A percentile compares a stretch with the other conserved stretches of the same genome.
Conservation (phyloP, 768 basidiomycete species). For the Mycena epipterygia region DNA sequence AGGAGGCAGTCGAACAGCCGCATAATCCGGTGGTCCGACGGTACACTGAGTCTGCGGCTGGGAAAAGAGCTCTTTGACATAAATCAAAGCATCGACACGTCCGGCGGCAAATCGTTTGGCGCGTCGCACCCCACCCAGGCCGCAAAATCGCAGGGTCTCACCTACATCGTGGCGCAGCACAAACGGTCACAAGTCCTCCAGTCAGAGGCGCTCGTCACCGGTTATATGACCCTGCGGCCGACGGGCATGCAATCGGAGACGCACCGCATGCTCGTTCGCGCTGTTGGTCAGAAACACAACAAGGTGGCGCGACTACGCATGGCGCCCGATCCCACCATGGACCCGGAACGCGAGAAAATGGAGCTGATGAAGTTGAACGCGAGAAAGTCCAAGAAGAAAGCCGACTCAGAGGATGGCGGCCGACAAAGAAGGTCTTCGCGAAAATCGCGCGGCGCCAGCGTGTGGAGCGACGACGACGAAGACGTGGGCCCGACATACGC, state of each 20-base stretch:
- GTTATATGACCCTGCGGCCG: constrained; percentile 86
- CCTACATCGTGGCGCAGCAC: constrained; percentile 92
- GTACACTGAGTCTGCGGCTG: constrained; percentile 88
- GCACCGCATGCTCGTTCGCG: constrained; percentile 89
- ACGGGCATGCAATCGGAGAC: constrained; percentile 93
- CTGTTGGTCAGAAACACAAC: constrained; percentile 88
- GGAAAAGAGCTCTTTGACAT: constrained; percentile 97
- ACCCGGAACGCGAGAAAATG: constrained; percentile 80
- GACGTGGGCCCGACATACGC: constrained; percentile 61
- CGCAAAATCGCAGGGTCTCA: constrained; percentile 77
- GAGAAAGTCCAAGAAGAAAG: constrained; percentile 73
- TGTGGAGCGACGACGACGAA: constrained; percentile 80
- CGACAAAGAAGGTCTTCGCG: constrained; percentile 61
- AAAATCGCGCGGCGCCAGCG: constrained; percentile 56
- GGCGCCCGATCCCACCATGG: constrained; percentile 82
- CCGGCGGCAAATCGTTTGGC: constrained; percentile 74
- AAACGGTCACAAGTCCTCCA: constrained; percentile 90
- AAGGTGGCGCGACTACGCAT: constrained; percentile 85
- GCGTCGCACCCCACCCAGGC: constrained; percentile 41
- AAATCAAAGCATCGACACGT: constrained; percentile 81
- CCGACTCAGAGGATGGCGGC: constrained; percentile 64
- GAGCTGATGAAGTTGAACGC: constrained; percentile 76
- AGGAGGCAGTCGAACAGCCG: constrained; percentile 90
- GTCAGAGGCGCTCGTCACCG: constrained; percentile 85
- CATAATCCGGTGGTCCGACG: constrained; percentile 96